A percentile compares a stretch with the other conserved stretches of the same genome.
Conservation (phyloP, 441 rosid genomes). For the Sinapis alba region DNA sequence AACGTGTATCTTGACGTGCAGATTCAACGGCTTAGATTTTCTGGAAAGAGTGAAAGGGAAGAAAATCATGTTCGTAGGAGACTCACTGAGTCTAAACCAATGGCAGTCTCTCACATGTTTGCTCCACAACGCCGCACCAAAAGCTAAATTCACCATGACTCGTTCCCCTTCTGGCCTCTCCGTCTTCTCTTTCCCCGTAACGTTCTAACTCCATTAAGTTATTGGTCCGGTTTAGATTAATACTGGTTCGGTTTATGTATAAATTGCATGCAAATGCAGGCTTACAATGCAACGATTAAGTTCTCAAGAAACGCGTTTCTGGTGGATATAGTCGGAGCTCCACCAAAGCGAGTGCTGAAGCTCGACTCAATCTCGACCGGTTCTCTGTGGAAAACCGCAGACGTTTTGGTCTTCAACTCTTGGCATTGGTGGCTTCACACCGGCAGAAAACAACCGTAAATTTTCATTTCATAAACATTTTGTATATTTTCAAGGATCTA, state of each 20-base stretch:
- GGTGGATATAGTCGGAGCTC: constrained; percentile 56
- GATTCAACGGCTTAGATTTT: constrained; percentile 49
- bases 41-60: constrained; percentile 44
- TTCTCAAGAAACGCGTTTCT: constrained; percentile 74
- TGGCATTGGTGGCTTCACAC: constrained; percentile 98
- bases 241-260: neutral
- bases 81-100: constrained; percentile 62
- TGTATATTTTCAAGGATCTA: neutral
- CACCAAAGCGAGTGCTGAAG: constrained; percentile 44
- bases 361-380: constrained; percentile 53
- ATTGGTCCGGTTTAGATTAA: neutral
- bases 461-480: neutral
- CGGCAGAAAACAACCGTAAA: constrained; percentile 67
- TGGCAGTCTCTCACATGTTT: constrained; percentile 75
- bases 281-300: constrained; percentile 47
- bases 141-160: constrained; percentile 18
- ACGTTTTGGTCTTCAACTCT: constrained; percentile 62
- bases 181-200: constrained; percentile 50
- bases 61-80: constrained; percentile 63
- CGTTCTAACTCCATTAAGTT: neutral
- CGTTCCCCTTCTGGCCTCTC: constrained; percentile 49
- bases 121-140: constrained; percentile 51
- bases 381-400: constrained; percentile 51
- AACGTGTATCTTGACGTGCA: constrained; percentile 29
- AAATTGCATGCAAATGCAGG: constrained; percentile 42